A percentile compares a stretch with the other conserved stretches of the same genome.
Evolutionary conservation across 441 rosid genomes (phyloP).

Genomic region (Kokia cookei): DNA sequence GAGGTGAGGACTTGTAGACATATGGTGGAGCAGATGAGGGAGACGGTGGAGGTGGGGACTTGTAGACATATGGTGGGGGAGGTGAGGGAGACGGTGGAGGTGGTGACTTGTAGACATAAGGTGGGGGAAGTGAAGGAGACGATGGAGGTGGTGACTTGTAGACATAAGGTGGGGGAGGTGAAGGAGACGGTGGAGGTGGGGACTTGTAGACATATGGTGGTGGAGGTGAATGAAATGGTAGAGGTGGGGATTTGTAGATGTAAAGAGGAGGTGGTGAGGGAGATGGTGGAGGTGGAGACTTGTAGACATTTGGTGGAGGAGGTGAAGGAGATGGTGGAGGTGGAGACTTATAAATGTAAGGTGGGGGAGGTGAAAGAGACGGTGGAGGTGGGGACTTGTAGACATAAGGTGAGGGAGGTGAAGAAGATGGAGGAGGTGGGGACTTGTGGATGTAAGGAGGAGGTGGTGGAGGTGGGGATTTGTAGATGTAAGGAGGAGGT

Average conservation of each 20-base stretch:
- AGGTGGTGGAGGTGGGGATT: too few relatives aligned
- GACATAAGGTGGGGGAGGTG: accelerated
- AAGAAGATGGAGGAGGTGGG: background rate
- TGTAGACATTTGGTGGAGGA: accelerated
- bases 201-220: accelerated
- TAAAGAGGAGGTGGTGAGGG: accelerated
- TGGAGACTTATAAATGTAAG: background rate
- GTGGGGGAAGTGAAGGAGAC: accelerated
- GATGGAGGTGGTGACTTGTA: too few relatives aligned
- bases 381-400: background rate
- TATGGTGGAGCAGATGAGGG: accelerated
- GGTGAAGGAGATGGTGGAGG: too few relatives aligned
- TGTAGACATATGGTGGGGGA: accelerated
- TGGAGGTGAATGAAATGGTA: accelerated
- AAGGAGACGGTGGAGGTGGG: too few relatives aligned
- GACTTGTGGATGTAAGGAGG: background rate
- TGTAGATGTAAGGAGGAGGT: accelerated
- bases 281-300: too few relatives aligned
- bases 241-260: accelerated
- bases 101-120: too few relatives aligned
- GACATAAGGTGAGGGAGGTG: accelerated
- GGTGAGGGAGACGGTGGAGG: too few relatives aligned
- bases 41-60: too few relatives aligned
- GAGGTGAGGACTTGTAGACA: accelerated
- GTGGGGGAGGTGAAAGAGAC: accelerated